Conservation (phyloP, 1,139 yeast species). For the Protomyces inouyei region DNA sequence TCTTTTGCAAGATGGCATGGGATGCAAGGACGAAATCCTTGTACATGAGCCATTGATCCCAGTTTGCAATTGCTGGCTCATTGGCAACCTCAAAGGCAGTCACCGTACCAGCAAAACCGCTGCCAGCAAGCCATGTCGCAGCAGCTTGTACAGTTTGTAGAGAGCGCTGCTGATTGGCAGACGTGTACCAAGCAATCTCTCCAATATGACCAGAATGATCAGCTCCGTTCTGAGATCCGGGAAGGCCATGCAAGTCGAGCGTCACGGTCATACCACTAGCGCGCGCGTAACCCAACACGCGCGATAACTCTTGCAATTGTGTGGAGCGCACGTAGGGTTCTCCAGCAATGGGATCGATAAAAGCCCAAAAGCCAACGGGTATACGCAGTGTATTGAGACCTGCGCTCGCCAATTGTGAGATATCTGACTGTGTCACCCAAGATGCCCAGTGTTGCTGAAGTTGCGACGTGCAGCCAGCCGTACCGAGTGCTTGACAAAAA, state of each 20-base stretch:
- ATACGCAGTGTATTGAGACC: slow-evolving; percentile 79
- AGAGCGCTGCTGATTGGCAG: slow-evolving; percentile 44
- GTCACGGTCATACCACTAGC: slow-evolving; percentile 64
- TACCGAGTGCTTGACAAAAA: slow-evolving; percentile 59
- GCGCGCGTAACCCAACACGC: slow-evolving; percentile 73
- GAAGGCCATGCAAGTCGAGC: slow-evolving; percentile 93
- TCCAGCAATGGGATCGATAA: slow-evolving; percentile 47
- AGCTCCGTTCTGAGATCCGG: slow-evolving; percentile 94
- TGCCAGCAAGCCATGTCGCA: slow-evolving; percentile 70
- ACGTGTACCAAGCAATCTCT: slow-evolving; percentile 22
- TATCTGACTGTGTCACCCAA: slow-evolving; percentile 70
- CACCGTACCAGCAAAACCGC: slow-evolving; percentile 12
- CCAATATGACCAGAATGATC: slow-evolving; percentile 83
- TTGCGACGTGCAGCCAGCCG: slow-evolving; percentile 49
- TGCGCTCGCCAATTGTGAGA: slow-evolving; percentile 50
- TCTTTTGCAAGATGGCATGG: slow-evolving; percentile 11
- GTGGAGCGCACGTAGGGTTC: slow-evolving; percentile 94
- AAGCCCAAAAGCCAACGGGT: slow-evolving; percentile 98
- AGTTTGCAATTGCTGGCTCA: slow-evolving; percentile 43
- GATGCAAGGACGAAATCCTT: slow-evolving; percentile 35
- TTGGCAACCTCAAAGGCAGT: slow-evolving; percentile 61
- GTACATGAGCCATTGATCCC: slow-evolving; percentile 16
- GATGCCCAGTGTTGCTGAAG: slow-evolving; percentile 70
- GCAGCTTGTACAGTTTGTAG: slow-evolving; percentile 63
- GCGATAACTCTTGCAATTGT: slow-evolving; percentile 56